Conservation (phyloP, 2,329 filamentous ascomycete genomes). For the Akanthomyces uredinophilus region DNA sequence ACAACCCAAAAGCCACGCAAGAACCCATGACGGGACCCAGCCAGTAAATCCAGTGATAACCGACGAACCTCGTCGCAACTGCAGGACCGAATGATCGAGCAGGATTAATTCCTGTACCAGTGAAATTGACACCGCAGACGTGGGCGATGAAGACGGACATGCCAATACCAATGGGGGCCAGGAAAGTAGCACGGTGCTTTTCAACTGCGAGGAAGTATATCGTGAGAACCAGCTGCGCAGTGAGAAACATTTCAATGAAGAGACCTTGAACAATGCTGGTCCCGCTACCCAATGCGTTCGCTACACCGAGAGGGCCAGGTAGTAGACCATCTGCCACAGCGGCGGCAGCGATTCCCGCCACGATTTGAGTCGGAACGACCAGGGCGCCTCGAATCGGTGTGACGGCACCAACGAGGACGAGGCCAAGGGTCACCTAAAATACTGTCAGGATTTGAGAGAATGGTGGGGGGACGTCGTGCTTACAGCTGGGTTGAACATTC, state of each 20-base stretch:
- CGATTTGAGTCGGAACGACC: slow-evolving; percentile 52
- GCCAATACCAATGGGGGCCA: slow-evolving; percentile 69
- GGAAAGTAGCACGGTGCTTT: slow-evolving; percentile 66
- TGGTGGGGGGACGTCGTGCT: slow-evolving; percentile 18
- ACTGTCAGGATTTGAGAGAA: not conserved
- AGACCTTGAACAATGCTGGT: slow-evolving; percentile 52
- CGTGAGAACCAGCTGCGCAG: slow-evolving; percentile 56
- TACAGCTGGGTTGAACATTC: slow-evolving; percentile 48
- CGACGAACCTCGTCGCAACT: slow-evolving; percentile 37
- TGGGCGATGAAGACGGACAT: slow-evolving; percentile 61
- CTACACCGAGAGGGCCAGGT: slow-evolving; percentile 51
- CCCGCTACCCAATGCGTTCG: slow-evolving; percentile 49
- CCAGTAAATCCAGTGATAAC: slow-evolving; percentile 52
- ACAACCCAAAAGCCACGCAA: slow-evolving; percentile 44
- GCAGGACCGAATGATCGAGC: slow-evolving; percentile 47
- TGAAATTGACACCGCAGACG: slow-evolving; percentile 41
- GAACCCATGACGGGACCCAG: slow-evolving; percentile 47
- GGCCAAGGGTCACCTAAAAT: slow-evolving; percentile 48
- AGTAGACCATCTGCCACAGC: slow-evolving; percentile 53
- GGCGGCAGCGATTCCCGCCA: slow-evolving; percentile 54
- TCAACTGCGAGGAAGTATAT: slow-evolving; percentile 67
- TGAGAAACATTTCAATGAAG: slow-evolving; percentile 64
- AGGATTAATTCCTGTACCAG: slow-evolving; percentile 46
- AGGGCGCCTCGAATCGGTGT: slow-evolving; percentile 45
- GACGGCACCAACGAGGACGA: slow-evolving; percentile 54